A percentile compares a stretch with the other conserved stretches of the same genome.
Evolutionary conservation across 495 filamentous ascomycete species (phyloP).

Genomic region (Xylaria longipes): DNA sequence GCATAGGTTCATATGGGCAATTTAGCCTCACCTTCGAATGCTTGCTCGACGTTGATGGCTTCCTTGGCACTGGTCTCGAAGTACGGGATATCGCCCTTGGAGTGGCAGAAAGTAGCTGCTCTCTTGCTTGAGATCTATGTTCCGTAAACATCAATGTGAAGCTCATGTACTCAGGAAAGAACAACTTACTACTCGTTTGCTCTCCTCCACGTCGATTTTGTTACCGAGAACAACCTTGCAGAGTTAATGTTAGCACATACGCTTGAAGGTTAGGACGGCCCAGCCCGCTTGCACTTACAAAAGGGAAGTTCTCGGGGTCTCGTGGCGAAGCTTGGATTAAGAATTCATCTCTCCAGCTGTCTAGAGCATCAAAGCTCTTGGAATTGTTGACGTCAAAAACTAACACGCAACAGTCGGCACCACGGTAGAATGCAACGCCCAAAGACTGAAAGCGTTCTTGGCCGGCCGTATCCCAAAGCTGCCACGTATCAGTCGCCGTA

Average conservation of each 20-base stretch:
- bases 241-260: background rate
- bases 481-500: conserved; percentile 32
- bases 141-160: conserved; percentile 13
- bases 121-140: conserved; percentile 86
- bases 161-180: background rate
- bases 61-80: conserved; percentile 99
- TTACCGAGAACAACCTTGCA: conserved; percentile 88
- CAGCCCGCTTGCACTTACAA: conserved; percentile 64
- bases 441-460: conserved; percentile 98
- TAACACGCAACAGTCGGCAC: conserved; percentile 97
- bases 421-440: conserved; percentile 97
- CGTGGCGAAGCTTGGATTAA: conserved; percentile 95
- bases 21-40: conserved; percentile 81
- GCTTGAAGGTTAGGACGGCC: conserved; percentile 3
- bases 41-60: conserved; percentile 96
- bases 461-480: conserved; percentile 99
- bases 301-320: conserved; percentile 97
- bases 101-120: conserved; percentile 96
- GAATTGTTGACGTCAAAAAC: conserved; percentile 99
- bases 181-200: conserved; percentile 79
- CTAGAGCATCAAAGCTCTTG: conserved; percentile 97
- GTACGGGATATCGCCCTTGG: conserved; percentile 95
- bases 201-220: conserved; percentile 99
- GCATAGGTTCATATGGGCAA: background rate
- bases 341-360: conserved; percentile 99